phyloP scores from a whole-genome alignment of 2,329 filamentous ascomycete species.

The Botrytis tulipae region DNA sequence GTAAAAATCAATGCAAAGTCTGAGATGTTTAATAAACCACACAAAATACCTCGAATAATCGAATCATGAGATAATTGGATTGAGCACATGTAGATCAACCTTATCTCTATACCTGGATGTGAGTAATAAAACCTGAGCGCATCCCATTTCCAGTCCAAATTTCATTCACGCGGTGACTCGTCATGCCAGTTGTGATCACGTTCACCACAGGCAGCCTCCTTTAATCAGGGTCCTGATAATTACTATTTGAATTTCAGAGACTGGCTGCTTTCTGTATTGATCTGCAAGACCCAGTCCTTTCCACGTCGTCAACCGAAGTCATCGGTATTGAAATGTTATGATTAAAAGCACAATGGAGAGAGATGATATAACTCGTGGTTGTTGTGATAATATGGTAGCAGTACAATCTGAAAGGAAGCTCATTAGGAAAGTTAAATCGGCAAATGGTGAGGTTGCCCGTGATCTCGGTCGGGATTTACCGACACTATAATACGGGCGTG shows the following conservation, averaged over 20 bases:
- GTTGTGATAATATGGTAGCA: background rate
- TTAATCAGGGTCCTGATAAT: background rate
- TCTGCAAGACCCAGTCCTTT: background rate
- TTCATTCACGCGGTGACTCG: background rate
- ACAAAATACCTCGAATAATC: background rate
- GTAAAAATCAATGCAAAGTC: background rate
- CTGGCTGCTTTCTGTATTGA: background rate
- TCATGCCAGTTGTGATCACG: background rate
- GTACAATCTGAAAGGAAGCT: background rate
- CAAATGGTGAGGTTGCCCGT: background rate
- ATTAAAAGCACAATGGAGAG: background rate
- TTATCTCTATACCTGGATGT: background rate
- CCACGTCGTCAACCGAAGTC: background rate
- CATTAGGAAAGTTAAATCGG: background rate
- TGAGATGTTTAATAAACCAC: background rate
- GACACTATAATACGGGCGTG: background rate
- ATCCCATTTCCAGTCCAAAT: background rate
- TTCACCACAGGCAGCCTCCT: background rate
- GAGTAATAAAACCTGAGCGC: background rate
- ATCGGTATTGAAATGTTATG: background rate
- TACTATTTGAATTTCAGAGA: background rate
- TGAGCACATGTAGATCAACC: background rate
- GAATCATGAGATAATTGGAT: background rate
- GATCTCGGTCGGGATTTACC: conserved; percentile 3
- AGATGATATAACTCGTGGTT: background rate